phyloP scores from a whole-genome alignment of 495 filamentous ascomycete genomes.

The Trichoderma gamsii region DNA sequence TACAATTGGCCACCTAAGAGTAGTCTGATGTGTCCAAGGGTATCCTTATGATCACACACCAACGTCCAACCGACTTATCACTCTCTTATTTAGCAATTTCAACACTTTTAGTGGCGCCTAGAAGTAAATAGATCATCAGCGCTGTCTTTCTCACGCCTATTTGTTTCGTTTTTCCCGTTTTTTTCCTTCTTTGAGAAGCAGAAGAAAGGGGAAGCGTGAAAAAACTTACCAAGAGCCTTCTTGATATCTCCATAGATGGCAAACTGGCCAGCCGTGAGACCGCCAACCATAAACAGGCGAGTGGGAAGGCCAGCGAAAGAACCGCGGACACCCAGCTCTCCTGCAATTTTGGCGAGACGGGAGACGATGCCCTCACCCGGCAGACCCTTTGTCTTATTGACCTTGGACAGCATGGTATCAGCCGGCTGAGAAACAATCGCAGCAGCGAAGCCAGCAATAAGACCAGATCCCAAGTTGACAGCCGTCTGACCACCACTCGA shows the following conservation, averaged over 20 bases:
- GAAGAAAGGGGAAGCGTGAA: conserved; percentile 13
- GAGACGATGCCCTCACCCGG: conserved; percentile 89
- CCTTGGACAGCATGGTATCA: conserved; percentile 98
- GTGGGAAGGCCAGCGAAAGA: conserved; percentile 89
- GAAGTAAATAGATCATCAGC: background rate
- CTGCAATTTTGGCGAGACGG: conserved; percentile 91
- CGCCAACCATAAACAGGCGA: conserved; percentile 77
- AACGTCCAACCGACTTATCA: background rate
- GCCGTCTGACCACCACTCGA: conserved; percentile 70
- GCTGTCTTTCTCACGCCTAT: too few species aligned
- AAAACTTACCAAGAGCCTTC: conserved; percentile 45
- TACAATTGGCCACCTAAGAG: too few species aligned
- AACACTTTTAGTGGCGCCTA: conserved; percentile 58
- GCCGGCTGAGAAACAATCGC: conserved; percentile 94
- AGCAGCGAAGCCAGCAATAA: conserved; percentile 95
- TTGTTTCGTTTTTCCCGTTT: background rate
- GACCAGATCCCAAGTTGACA: conserved; percentile 91
- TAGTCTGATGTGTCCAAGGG: too few species aligned
- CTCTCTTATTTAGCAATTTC: conserved; percentile 59
- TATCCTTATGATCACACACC: too few species aligned
- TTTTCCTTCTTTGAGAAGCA: conserved; percentile 20
- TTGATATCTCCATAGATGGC: conserved; percentile 77
- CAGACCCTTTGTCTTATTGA: conserved; percentile 98
- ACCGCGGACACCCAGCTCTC: conserved; percentile 86
- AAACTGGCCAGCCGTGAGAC: conserved; percentile 86